A percentile compares a stretch with the other conserved stretches of the same genome.
Evolutionary conservation across 202 grass and related monocot genomes (phyloP).

Genomic region (Hordeum pubiflorum): DNA sequence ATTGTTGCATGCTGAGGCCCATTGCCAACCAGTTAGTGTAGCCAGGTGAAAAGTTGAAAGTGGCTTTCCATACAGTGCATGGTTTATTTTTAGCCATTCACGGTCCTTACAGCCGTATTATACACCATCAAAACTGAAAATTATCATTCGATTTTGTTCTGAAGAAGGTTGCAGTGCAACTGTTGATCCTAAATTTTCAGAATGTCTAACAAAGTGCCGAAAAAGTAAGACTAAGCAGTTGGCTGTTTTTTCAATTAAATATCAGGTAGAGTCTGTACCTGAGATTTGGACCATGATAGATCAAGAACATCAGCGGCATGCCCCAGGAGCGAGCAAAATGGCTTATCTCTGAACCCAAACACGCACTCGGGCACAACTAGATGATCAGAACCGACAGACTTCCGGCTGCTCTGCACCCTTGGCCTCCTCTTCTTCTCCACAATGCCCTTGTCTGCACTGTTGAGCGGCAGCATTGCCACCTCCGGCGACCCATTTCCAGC

Average conservation of each 20-base stretch:
- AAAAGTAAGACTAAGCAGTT: not conserved
- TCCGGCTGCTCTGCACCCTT: conserved; percentile 66
- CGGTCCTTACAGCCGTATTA: not conserved
- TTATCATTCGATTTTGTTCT: not conserved
- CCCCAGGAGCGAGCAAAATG: conserved; percentile 67
- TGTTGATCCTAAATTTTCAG: not conserved
- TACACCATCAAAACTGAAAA: conserved; percentile 7
- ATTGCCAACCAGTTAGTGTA: not conserved
- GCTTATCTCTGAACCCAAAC: conserved; percentile 77
- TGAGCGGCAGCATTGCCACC: conserved; percentile 31
- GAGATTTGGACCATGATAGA: conserved; percentile 97
- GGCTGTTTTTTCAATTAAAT: not conserved
- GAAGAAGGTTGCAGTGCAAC: not conserved
- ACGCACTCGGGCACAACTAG: conserved; percentile 70
- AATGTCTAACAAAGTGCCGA: not conserved
- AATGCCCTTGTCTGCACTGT: conserved; percentile 36
- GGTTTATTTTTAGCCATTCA: not conserved
- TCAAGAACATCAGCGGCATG: conserved; percentile 80
- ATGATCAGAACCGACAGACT: conserved; percentile 82
- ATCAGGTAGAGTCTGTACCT: conserved; percentile 34
- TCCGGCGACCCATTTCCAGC: conserved; percentile 58
- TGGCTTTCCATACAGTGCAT: not conserved
- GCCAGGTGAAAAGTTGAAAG: not conserved
- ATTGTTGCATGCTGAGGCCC: not conserved
- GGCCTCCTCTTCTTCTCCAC: conserved; percentile 63